phyloP scores from a whole-genome alignment of 768 basidiomycete genomes.

The Austroboletus festivus region DNA sequence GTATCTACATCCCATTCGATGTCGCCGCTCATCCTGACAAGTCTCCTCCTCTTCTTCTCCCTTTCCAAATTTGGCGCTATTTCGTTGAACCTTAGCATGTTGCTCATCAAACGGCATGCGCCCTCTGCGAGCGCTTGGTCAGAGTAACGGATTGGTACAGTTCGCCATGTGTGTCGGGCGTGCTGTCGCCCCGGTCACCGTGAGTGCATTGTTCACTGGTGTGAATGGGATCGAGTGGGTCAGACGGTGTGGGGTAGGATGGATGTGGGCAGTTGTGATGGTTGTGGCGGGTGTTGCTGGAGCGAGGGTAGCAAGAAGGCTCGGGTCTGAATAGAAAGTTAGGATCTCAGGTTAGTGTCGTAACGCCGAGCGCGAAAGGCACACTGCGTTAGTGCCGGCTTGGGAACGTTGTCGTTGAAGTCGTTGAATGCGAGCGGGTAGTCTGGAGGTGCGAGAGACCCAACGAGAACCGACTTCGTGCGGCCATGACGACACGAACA shows the following conservation, averaged over 20 bases:
- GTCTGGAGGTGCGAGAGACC: too few species aligned
- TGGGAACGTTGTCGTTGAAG: too few species aligned
- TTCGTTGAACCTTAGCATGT: conserved; percentile 49
- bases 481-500: too few species aligned
- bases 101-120: conserved; percentile 53
- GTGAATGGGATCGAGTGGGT: conserved; percentile 15
- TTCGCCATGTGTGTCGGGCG: conserved; percentile 54
- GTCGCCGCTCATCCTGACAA: conserved; percentile 43
- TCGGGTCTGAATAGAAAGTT: not conserved
- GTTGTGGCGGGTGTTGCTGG: conserved; percentile 5
- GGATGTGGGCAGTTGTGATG: conserved; percentile 20
- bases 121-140: conserved; percentile 42
- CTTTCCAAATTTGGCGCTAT: conserved; percentile 27
- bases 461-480: too few species aligned
- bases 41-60: conserved; percentile 32
- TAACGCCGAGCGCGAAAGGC: too few species aligned
- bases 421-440: too few species aligned
- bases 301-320: conserved; percentile 7
- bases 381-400: too few species aligned
- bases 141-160: conserved; percentile 59
- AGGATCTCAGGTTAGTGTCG: too few species aligned
- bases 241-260: conserved; percentile 1
- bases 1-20: too few species aligned
- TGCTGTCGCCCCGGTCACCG: conserved; percentile 51
- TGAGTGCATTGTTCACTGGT: conserved; percentile 33